Evolutionary conservation across 192 early-diverging fungal genomes (phyloP), one percentile per base, ranked within the genome.

Genomic region (Podila epicladia): DNA sequence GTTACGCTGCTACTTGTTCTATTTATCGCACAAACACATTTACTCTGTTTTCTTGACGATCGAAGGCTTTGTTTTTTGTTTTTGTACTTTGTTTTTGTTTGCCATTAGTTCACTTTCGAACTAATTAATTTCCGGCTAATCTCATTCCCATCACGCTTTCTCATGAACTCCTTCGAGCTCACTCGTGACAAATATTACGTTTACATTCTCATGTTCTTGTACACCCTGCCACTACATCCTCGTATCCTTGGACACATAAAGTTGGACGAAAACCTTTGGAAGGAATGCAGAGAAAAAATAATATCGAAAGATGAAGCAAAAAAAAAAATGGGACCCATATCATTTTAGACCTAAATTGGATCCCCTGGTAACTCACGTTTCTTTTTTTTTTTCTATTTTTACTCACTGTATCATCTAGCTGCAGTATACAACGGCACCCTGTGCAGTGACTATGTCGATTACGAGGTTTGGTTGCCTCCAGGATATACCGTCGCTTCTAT

Each of bases 391-490:
- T 59, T 55, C 24, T 57, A 11, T 28, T 12, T n/a, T 15, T 65
- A 11, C 11, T 41, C 20, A 2, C 24, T 48, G 32, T 53, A 38
- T 17, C 7, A 38, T 7, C 35, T 73, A 80, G 77, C 59, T 17
- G 66, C 22, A 24, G 1, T 2, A 19, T 80, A 80, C 57, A 80
- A 13, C 28, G 77, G 77, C 31, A 61, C 55, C 0, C 35, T 80
- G 28, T 80, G 77, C 62, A 60, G 61, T 62, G 45, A 67, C 51
- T 82, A 77, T 50, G 58, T 85, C 57, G 58, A 82, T 13, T 82
- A 82, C 59, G 13, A 55, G 6, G 69, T 85, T n/a, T 75, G 77
- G 77, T 62, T 76, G 19, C 72, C 74, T 13, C 71, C 71, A 13
- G 64, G 38, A 58, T n/a, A n/a, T n/a, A 65, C 83, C 17, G 53